Conservation (phyloP, 441 rosid genomes). For the Jatropha podagrica region DNA sequence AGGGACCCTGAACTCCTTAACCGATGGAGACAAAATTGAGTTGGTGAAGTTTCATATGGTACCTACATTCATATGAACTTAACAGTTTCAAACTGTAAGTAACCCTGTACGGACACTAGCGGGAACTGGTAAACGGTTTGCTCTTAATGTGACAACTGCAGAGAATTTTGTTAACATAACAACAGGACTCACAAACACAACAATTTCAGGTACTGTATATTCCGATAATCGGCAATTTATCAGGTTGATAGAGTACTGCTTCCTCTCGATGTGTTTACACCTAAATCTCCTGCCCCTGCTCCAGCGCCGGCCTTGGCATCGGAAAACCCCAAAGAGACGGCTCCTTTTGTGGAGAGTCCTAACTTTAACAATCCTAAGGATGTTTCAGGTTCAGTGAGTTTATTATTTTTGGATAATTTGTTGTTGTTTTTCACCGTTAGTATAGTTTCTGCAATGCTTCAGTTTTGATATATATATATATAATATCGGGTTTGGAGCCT, state of each 20-base stretch:
- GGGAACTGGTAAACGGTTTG: constrained; percentile 38
- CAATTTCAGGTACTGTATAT: constrained; percentile 17
- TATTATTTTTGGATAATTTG: not conserved
- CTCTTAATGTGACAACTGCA: constrained; percentile 22
- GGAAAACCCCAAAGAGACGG: constrained; percentile 30
- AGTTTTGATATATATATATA: constrained; percentile 28
- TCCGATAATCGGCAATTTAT: constrained; percentile 19
- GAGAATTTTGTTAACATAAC: constrained; percentile 21
- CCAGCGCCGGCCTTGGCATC: constrained; percentile 40
- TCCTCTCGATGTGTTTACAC: constrained; percentile 22
- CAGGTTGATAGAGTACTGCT: constrained; percentile 17
- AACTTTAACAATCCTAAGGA: constrained; percentile 35
- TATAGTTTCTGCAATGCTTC: constrained; percentile 23
- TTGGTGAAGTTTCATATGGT: constrained; percentile 50
- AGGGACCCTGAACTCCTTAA: constrained; percentile 15
- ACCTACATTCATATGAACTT: constrained; percentile 48
- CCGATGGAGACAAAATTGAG: constrained; percentile 24
- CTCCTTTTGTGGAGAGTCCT: constrained; percentile 28
- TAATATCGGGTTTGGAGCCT: no score
- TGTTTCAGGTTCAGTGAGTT: constrained; percentile 35
- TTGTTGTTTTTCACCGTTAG: constrained; percentile 22
- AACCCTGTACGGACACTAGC: constrained; percentile 80
- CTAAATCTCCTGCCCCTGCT: constrained; percentile 21
- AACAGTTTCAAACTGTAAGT: constrained; percentile 76
- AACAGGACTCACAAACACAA: constrained; percentile 20